Evolutionary conservation across 768 basidiomycete genomes (phyloP).

Genomic region (Russula lepida): DNA sequence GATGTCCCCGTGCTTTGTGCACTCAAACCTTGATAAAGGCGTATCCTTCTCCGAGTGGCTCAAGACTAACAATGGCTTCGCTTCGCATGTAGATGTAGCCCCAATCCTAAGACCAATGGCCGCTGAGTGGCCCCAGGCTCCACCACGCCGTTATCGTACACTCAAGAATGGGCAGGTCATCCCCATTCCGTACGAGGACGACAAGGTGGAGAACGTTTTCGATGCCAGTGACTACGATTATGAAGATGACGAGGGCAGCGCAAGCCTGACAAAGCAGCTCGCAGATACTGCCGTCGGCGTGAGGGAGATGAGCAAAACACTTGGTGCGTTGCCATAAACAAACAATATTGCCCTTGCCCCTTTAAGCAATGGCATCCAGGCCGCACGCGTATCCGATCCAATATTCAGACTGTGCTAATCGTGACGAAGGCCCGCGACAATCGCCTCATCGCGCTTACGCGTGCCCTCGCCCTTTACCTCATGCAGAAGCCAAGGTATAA

Average conservation of each 20-base stretch:
- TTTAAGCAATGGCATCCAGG: slow-evolving; percentile 39
- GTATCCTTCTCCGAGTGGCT: slow-evolving; percentile 75
- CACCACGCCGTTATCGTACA: slow-evolving; percentile 23
- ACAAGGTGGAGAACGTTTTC: slow-evolving; percentile 20
- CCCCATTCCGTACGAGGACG: slow-evolving; percentile 22
- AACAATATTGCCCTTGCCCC: not conserved
- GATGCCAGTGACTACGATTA: slow-evolving; percentile 43
- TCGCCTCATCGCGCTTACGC: slow-evolving; percentile 87
- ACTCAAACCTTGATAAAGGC: slow-evolving; percentile 81
- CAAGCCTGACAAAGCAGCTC: slow-evolving; percentile 81
- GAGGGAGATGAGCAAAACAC: slow-evolving; percentile 97
- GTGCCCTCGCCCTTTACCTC: slow-evolving; percentile 88
- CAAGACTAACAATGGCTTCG: slow-evolving; percentile 21
- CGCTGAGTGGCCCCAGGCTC: slow-evolving; percentile 16
- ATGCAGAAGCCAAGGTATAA: slow-evolving; percentile 77
- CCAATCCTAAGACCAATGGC: slow-evolving; percentile 35
- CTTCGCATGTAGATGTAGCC: slow-evolving; percentile 41
- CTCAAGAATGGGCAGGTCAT: slow-evolving; percentile 19
- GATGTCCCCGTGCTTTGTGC: slow-evolving; percentile 85
- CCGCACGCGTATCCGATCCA: slow-evolving; percentile 82
- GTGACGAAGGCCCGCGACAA: slow-evolving; percentile 98
- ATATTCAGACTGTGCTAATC: slow-evolving; percentile 89
- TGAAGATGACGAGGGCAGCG: slow-evolving; percentile 62
- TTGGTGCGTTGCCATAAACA: slow-evolving; percentile 48
- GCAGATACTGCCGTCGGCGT: slow-evolving; percentile 97